A percentile compares a stretch with the other conserved stretches of the same genome.
These are phyloP conservation scores for Microdochium paspali DNA, from an alignment of 2,329 filamentous ascomycete species.

Conservation along the genomic window DNA sequence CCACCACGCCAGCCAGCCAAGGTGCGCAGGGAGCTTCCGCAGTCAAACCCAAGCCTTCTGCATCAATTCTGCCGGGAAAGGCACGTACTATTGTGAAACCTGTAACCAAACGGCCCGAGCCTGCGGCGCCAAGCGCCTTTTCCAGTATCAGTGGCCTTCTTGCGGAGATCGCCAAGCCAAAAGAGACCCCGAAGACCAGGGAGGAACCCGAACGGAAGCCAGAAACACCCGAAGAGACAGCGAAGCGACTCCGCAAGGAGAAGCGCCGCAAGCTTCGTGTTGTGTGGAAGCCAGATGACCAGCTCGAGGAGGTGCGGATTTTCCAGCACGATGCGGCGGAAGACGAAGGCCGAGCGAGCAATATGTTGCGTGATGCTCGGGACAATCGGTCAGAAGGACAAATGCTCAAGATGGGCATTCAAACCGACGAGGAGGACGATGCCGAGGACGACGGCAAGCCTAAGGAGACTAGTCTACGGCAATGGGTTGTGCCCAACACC, in stretches of 20 bases:
- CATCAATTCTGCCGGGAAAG: constrained; percentile 36
- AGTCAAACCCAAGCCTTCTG: constrained; percentile 15
- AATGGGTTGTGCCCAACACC: constrained; percentile 38
- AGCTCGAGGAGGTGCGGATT: constrained; percentile 56
- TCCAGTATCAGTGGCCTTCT: constrained; percentile 47
- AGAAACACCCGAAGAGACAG: constrained; percentile 60
- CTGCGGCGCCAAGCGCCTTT: constrained; percentile 23
- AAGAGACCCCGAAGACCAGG: constrained; percentile 33
- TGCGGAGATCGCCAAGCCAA: constrained; percentile 39
- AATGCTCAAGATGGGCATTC: constrained; percentile 49
- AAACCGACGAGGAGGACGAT: constrained; percentile 47
- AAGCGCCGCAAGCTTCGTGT: constrained; percentile 61
- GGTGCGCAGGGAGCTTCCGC: constrained; percentile 7
- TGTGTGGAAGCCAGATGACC: constrained; percentile 57
- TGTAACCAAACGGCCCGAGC: constrained; percentile 24
- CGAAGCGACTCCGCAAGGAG: constrained; percentile 63
- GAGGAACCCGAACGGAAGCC: constrained; percentile 36
- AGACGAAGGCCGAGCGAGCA: constrained; percentile 56
- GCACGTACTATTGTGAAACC: constrained; percentile 32
- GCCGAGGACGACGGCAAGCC: constrained; percentile 41
- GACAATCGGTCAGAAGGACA: constrained; percentile 68
- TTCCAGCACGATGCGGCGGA: constrained; percentile 67
- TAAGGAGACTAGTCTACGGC: constrained; percentile 41
- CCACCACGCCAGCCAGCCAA: constrained; percentile 9
- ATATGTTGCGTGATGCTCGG: constrained; percentile 61